Base-by-base conservation (phyloP, 2,329 filamentous ascomycete species). In the Fusarium beomiforme region DNA sequence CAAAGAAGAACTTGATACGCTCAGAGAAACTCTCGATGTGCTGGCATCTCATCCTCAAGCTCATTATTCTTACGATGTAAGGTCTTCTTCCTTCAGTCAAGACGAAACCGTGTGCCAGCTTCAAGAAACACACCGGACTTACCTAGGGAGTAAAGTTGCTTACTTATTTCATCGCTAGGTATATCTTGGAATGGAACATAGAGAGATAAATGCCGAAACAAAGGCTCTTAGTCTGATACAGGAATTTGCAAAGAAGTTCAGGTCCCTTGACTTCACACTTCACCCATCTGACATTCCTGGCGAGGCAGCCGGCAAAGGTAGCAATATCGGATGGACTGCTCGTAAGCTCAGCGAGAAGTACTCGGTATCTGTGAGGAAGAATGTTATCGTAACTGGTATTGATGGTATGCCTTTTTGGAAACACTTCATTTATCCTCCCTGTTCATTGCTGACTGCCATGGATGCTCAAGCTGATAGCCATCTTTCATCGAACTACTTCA, bases 251-350 rank as follows among this genome's bases (percentile, higher is more conserved):
- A 88, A 88, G 75, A 88, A 86, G 63, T 93, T 93, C 77, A 88
- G 88, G 43, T 87, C 86, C 64, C 90, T 93, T 73, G 87, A 89
- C 74, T 90, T 88, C 77, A 92, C 90, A 5, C 80, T 92, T 16
- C 91, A 93, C 75, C 91, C 91, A 2, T 81, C 84, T 24, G 88
- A 89, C 59, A 88, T 93, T 55, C 86, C 87, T 6, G 89, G 89
- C 16, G 91, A 93, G 77, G 88, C 91, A 53, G 89, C 91, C 58
- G 91, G 91, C 63, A 93, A 93, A 77, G 91, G 91, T 70, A 93
- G 91, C 82, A 93, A 93, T 78, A 85, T 92, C 66, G 88, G 88
- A 55, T 93, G 91, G 89, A 90, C 90, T 21, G 91, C 90, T 13
- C 87, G 87, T 70, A 89, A 90, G 78, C 83, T 91, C 55, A 90